Percentiles rank a stretch among this genome's conserved stretches.
Evolutionary conservation across 2,329 filamentous ascomycete species (phyloP).

Genomic region (Canariomyces notabilis): DNA sequence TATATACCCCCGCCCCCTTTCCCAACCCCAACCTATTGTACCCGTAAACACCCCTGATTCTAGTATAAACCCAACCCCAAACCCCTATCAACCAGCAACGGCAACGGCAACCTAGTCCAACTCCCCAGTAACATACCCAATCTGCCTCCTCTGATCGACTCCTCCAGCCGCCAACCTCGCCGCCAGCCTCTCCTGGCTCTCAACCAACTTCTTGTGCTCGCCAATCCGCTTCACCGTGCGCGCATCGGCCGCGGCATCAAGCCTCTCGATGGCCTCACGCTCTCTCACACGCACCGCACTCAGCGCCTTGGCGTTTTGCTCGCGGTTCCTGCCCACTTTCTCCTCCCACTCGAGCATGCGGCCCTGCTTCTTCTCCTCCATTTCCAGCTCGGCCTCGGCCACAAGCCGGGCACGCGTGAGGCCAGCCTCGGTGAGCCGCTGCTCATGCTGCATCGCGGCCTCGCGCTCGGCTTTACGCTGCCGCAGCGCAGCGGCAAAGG

Average conservation of each 20-base stretch:
- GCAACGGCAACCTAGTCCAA: constrained; percentile 33
- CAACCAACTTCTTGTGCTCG: constrained; percentile 48
- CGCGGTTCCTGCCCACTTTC: constrained; percentile 40
- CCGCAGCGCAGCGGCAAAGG: constrained; percentile 34
- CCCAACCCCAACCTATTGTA: too few relatives aligned
- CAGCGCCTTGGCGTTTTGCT: constrained; percentile 46
- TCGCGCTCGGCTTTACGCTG: constrained; percentile 34
- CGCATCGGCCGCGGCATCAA: constrained; percentile 43
- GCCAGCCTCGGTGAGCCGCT: constrained; percentile 41
- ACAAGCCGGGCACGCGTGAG: constrained; percentile 41
- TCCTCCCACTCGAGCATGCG: constrained; percentile 47
- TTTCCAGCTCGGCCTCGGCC: constrained; percentile 43
- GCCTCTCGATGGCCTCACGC: constrained; percentile 44
- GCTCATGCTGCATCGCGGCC: constrained; percentile 42
- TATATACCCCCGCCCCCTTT: too few relatives aligned
- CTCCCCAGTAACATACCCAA: constrained; percentile 53
- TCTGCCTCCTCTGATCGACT: constrained; percentile 41
- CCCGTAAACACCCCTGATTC: background rate
- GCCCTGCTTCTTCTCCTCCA: constrained; percentile 40
- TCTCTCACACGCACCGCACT: constrained; percentile 46
- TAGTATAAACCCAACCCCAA: background rate
- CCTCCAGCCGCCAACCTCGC: constrained; percentile 30
- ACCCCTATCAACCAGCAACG: background rate
- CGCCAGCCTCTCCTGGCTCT: constrained; percentile 38
- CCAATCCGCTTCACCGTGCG: constrained; percentile 42